phyloP scores from a whole-genome alignment of 2,329 filamentous ascomycete species.

The Zalaria obscura region DNA sequence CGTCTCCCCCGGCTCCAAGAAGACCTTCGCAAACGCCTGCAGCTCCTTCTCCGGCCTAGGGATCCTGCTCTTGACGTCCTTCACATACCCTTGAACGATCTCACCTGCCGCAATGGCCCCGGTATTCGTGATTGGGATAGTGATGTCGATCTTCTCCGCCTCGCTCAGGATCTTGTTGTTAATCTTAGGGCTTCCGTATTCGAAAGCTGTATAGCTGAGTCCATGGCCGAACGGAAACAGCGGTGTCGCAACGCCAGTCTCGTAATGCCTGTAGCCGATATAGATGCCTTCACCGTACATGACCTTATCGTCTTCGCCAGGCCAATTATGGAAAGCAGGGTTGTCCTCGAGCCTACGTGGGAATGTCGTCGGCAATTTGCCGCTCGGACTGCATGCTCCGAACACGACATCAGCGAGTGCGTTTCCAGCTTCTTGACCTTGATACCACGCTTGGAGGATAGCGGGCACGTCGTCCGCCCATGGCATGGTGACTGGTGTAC shows the following conservation, averaged over 20 bases:
- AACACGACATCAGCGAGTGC: slow-evolving; percentile 65
- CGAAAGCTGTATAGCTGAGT: slow-evolving; percentile 62
- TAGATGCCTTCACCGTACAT: slow-evolving; percentile 64
- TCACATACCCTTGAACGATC: background rate
- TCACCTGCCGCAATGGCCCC: background rate
- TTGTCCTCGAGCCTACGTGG: slow-evolving; percentile 59
- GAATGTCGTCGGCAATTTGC: slow-evolving; percentile 71
- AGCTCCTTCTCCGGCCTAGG: background rate
- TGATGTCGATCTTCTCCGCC: background rate
- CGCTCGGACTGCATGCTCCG: slow-evolving; percentile 58
- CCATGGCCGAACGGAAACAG: slow-evolving; percentile 76
- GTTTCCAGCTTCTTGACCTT: slow-evolving; percentile 69
- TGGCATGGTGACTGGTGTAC: slow-evolving; percentile 46
- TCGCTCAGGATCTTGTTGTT: background rate
- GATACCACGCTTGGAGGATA: slow-evolving; percentile 19
- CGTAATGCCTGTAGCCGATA: slow-evolving; percentile 75
- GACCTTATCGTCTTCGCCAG: slow-evolving; percentile 50
- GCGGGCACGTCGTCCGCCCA: slow-evolving; percentile 7
- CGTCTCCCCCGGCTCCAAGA: background rate
- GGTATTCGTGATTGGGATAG: background rate
- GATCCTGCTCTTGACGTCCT: background rate
- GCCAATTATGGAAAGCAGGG: slow-evolving; percentile 5
- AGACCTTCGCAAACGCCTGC: background rate
- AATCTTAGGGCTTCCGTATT: slow-evolving; percentile 10
- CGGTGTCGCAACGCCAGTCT: slow-evolving; percentile 54